These are phyloP conservation scores for Coniochaeta hoffmannii DNA, from an alignment of 2,329 filamentous ascomycete species.

Conservation along the genomic window DNA sequence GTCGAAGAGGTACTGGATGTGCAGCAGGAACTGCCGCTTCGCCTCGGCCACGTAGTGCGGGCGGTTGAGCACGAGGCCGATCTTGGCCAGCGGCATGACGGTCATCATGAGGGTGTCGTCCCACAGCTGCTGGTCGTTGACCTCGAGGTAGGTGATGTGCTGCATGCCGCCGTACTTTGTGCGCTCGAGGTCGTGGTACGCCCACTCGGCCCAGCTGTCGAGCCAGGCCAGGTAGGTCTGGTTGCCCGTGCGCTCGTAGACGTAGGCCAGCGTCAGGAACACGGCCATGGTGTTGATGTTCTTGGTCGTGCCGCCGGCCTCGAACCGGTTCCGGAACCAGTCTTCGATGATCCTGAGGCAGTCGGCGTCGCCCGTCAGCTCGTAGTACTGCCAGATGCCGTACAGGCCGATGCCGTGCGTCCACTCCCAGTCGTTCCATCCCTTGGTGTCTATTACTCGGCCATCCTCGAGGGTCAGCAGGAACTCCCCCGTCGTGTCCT, in stretches of 20 bases:
- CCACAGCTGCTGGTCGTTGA: conserved; percentile 72
- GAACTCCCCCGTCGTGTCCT: conserved; percentile 67
- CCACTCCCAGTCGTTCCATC: conserved; percentile 80
- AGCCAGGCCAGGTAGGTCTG: conserved; percentile 67
- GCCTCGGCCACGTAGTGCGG: conserved; percentile 72
- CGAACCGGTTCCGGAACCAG: conserved; percentile 66
- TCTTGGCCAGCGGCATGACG: conserved; percentile 72
- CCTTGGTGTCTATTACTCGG: conserved; percentile 74
- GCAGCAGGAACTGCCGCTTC: conserved; percentile 68
- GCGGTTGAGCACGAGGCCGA: conserved; percentile 61
- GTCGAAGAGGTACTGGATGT: conserved; percentile 74
- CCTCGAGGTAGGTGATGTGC: conserved; percentile 64
- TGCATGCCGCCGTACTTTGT: conserved; percentile 68
- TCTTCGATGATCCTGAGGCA: conserved; percentile 60
- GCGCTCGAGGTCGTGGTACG: conserved; percentile 66
- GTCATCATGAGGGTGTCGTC: conserved; percentile 89
- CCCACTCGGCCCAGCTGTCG: conserved; percentile 77
- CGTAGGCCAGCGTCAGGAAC: conserved; percentile 65
- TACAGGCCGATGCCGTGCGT: conserved; percentile 75
- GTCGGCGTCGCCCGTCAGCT: conserved; percentile 54
- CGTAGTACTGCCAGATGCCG: conserved; percentile 76
- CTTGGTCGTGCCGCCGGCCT: conserved; percentile 67
- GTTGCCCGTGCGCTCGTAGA: conserved; percentile 70
- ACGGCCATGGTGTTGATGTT: conserved; percentile 83
- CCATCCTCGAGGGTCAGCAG: conserved; percentile 64